phyloP scores from a whole-genome alignment of 108 stramenopile species.

The Skeletonema marinoi region DNA sequence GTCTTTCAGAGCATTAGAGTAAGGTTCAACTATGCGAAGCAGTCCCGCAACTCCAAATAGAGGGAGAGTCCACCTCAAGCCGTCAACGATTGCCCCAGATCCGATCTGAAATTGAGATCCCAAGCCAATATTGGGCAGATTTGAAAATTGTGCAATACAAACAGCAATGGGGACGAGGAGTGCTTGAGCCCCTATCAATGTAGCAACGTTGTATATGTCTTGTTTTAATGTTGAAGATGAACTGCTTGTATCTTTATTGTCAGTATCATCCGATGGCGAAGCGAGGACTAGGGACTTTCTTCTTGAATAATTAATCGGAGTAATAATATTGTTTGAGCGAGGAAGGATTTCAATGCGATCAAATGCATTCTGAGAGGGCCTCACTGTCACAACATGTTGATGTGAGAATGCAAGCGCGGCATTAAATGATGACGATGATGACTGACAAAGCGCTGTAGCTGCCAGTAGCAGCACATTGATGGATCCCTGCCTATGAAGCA shows the following conservation, averaged over 20 bases:
- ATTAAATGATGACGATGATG: not conserved
- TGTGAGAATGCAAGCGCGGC: not conserved
- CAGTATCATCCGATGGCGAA: not conserved
- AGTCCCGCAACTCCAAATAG: constrained; percentile 55
- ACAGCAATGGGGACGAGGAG: constrained; percentile 59
- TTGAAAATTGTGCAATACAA: constrained; percentile 28
- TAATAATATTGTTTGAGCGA: not conserved
- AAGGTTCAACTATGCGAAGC: constrained; percentile 64
- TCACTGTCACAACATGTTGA: not conserved
- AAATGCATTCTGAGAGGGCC: not conserved
- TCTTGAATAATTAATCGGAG: not conserved
- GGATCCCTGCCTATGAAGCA: not conserved
- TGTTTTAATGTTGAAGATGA: not conserved
- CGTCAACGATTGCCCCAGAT: constrained; percentile 28
- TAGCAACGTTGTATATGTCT: constrained; percentile 52
- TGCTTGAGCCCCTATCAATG: constrained; percentile 71
- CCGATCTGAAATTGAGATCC: constrained; percentile 54
- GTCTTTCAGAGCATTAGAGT: constrained; percentile 65
- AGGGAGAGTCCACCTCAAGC: constrained; percentile 61
- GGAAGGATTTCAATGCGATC: not conserved
- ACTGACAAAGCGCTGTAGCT: not conserved
- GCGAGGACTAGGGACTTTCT: not conserved
- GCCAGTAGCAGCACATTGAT: not conserved
- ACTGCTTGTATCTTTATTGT: not conserved
- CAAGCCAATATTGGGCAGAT: constrained; percentile 67